Evolutionary conservation across 2,329 filamentous ascomycete genomes (phyloP), one percentile per base, ranked within the genome.

Genomic region (Neurospora sp.): DNA sequence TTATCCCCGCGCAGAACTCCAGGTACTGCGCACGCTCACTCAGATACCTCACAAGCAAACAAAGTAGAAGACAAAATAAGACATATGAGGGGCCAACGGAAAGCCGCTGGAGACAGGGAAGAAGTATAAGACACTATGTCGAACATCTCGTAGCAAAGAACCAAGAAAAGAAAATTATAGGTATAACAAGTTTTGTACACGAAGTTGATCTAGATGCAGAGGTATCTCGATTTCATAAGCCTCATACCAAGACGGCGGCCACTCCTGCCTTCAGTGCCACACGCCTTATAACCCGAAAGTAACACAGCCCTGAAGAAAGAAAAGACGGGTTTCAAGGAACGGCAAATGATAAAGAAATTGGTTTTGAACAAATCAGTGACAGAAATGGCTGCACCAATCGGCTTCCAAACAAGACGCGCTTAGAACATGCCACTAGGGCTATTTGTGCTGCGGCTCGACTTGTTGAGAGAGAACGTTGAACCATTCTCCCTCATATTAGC

Each of bases 361-460:
- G 4, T 33, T 15, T 67, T 38, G 17, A 43, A 42, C 52, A 23
- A 19, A 19, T 11, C n/a, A 58, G 7, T 66, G 5, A 62, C 28
- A 4, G 67, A 58, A 66, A 42, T 39, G 33, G 23, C 17, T 67
- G 52, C 19, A 36, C 38, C 58, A 17, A 69, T 8, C 13, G 58
- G 36, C 23, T 62, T 62, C 52, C 23, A 33, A 28, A 28, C 9
- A 67, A 62, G 52, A 33, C 15, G 11, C 28, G 1, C 36, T 75
- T 58, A 80, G 67, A 80, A 78, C 79, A 80, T 80, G 17, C 79
- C 78, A 0, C 78, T 77, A 0, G 78, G 80, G 43, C 79, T 39
- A 3, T 77, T 76, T 71, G 77, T 76, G 15, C 74, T 76, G 1
- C 75, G 70, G 42, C 68, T 70, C 58, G 69, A n/a, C 52, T 76